These are phyloP conservation scores for Allium sativum DNA, from an alignment of 106 monocot genomes.

Conservation along the genomic window DNA sequence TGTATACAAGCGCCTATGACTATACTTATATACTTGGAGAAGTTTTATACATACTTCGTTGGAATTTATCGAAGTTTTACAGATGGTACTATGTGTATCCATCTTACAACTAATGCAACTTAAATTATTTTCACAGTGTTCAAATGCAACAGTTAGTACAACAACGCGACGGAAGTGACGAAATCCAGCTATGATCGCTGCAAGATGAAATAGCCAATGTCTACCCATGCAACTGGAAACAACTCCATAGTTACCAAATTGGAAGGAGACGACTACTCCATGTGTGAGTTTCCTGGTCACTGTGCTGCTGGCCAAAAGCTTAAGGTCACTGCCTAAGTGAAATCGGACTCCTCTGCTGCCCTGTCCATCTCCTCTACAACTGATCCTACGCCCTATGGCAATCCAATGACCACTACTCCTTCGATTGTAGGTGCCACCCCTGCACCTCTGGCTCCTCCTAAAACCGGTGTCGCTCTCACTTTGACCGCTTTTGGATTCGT, in stretches of 20 bases:
- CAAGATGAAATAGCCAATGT: conserved; percentile 16
- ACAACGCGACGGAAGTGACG: conserved; percentile 2
- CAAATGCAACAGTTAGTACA: no score
- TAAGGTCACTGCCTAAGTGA: conserved; percentile 15
- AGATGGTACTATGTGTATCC: no score
- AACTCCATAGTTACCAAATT: conserved; percentile 38
- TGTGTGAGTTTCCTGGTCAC: conserved; percentile 58
- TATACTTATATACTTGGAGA: no score
- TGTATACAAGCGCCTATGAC: no score
- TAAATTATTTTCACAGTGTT: no score
- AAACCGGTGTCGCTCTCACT: no score
- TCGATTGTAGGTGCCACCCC: no score
- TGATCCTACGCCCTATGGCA: background rate
- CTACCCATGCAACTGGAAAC: conserved; percentile 36
- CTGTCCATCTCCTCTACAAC: conserved; percentile 6
- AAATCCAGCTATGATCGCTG: conserved; percentile 34
- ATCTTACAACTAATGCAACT: no score
- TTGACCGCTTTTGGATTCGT: no score
- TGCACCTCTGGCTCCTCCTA: background rate
- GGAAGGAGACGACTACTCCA: conserved; percentile 37
- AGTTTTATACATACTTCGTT: no score
- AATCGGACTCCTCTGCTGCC: conserved; percentile 16
- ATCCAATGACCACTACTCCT: background rate
- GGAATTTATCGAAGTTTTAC: no score
- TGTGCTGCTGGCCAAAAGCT: conserved; percentile 56